phyloP scores from a whole-genome alignment of 306 rosid genomes.

The Parietaria judaica region DNA sequence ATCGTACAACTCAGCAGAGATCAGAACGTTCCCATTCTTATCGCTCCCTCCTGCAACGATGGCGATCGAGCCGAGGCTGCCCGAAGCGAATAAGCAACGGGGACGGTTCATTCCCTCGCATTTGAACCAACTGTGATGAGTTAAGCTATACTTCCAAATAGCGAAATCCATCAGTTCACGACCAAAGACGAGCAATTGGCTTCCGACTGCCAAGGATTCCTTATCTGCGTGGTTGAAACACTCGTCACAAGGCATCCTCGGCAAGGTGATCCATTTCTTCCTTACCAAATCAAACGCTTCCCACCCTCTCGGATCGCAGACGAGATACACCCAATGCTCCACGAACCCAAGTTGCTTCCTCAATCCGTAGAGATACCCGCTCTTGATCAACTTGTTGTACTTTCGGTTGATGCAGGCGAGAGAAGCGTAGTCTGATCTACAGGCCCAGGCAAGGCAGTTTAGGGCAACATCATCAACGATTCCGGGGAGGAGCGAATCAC shows the following conservation, averaged over 20 bases:
- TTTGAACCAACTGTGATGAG: constrained; percentile 56
- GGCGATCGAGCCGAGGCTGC: constrained; percentile 73
- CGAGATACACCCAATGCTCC: constrained; percentile 83
- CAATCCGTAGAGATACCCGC: constrained; percentile 60
- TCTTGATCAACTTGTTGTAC: constrained; percentile 50
- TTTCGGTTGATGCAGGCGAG: constrained; percentile 55
- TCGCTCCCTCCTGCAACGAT: constrained; percentile 90
- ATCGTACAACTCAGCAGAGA: constrained; percentile 72
- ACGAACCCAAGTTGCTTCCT: constrained; percentile 52
- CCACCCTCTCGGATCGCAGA: constrained; percentile 83
- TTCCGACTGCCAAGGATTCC: constrained; percentile 87
- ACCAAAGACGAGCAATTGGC: constrained; percentile 75
- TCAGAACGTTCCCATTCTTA: constrained; percentile 57
- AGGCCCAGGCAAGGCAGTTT: constrained; percentile 66
- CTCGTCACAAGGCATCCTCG: constrained; percentile 89
- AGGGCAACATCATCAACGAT: constrained; percentile 75
- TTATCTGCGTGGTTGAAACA: constrained; percentile 89
- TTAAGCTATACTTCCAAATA: constrained; percentile 72
- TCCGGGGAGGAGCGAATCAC: constrained; percentile 76
- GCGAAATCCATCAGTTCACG: constrained; percentile 79
- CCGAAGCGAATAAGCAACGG: constrained; percentile 88
- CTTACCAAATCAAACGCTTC: constrained; percentile 54
- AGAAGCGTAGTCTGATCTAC: constrained; percentile 56
- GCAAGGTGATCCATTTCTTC: constrained; percentile 72
- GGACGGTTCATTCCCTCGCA: constrained; percentile 73